phyloP scores from a whole-genome alignment of 2,329 filamentous ascomycete species.

The Pseudonectria buxi region DNA sequence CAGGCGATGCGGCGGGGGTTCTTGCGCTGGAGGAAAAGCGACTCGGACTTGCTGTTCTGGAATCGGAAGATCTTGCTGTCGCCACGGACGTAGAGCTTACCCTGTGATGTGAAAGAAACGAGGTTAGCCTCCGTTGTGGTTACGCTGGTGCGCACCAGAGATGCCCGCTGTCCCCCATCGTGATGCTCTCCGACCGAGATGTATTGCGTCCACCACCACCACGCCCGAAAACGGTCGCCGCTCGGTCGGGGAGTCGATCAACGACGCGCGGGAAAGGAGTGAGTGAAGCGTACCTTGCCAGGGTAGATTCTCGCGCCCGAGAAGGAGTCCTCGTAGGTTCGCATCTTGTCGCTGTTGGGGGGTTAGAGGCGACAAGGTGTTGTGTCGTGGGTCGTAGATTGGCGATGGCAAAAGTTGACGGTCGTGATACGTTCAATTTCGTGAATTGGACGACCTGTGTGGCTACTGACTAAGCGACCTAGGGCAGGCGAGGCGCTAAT shows the following conservation, averaged over 20 bases:
- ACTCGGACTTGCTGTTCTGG: slow-evolving; percentile 99
- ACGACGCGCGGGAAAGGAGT: slow-evolving; percentile 9
- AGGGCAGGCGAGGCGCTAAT: slow-evolving; percentile 28
- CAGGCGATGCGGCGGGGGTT: slow-evolving; percentile 99
- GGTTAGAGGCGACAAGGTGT: slow-evolving; percentile 34
- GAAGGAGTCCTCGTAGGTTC: slow-evolving; percentile 61
- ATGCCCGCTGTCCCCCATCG: slow-evolving; percentile 3
- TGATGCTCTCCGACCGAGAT: slow-evolving; percentile 7
- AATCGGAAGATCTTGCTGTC: slow-evolving; percentile 99
- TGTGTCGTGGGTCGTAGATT: slow-evolving; percentile 35
- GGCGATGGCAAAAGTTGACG: slow-evolving; percentile 31
- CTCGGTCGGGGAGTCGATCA: slow-evolving; percentile 18
- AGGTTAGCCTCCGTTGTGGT: slow-evolving; percentile 23
- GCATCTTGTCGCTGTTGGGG: slow-evolving; percentile 48
- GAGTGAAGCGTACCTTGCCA: slow-evolving; percentile 51
- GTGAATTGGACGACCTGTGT: slow-evolving; percentile 33
- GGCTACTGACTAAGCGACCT: slow-evolving; percentile 34
- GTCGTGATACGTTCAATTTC: slow-evolving; percentile 32
- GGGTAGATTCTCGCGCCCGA: slow-evolving; percentile 62
- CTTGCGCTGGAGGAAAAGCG: slow-evolving; percentile 99
- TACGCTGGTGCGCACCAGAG: neutral
- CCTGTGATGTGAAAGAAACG: slow-evolving; percentile 48
- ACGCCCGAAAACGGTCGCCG: slow-evolving; percentile 9
- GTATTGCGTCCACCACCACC: slow-evolving; percentile 4
- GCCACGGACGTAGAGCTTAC: slow-evolving; percentile 98